Conservation (phyloP, 1,139 yeast species). For the Kodamaea sp. region DNA sequence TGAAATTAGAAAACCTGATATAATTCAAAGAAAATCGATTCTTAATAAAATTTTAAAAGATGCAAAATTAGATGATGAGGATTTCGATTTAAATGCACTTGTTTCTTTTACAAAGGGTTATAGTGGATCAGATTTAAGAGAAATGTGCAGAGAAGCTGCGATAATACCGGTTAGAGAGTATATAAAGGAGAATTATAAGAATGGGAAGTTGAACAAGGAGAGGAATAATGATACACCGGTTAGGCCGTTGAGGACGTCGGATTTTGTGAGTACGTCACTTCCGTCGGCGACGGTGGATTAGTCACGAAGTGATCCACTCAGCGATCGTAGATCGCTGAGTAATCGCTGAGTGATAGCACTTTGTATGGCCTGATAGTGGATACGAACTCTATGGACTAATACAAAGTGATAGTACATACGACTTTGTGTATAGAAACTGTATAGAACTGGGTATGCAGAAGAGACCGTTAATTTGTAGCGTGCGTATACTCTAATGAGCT, state of each 20-base stretch:
- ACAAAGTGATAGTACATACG: too few relatives aligned
- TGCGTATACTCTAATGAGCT: too few relatives aligned
- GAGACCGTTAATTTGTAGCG: too few relatives aligned
- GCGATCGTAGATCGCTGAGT: neutral
- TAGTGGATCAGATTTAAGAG: conserved; percentile 91
- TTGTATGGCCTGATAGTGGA: too few relatives aligned
- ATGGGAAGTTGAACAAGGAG: conserved; percentile 38
- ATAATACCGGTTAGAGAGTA: conserved; percentile 84
- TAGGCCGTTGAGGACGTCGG: conserved; percentile 44
- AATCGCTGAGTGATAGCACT: too few relatives aligned
- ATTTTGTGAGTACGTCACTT: conserved; percentile 39
- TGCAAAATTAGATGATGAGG: conserved; percentile 51
- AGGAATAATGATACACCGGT: conserved; percentile 30
- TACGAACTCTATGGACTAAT: too few relatives aligned
- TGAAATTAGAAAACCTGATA: conserved; percentile 70
- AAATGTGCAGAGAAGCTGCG: conserved; percentile 91
- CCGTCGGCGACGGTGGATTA: conserved; percentile 34
- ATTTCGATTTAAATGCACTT: conserved; percentile 59
- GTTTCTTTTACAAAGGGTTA: conserved; percentile 67
- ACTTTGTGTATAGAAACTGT: too few relatives aligned
- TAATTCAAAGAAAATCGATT: conserved; percentile 66
- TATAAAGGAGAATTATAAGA: conserved; percentile 48
- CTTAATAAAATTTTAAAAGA: conserved; percentile 62
- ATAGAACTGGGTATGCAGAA: too few relatives aligned
- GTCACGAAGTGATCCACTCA: neutral